These are phyloP conservation scores for Raphanus sativus DNA, from an alignment of 345 rosid species.

Conservation along the genomic window DNA sequence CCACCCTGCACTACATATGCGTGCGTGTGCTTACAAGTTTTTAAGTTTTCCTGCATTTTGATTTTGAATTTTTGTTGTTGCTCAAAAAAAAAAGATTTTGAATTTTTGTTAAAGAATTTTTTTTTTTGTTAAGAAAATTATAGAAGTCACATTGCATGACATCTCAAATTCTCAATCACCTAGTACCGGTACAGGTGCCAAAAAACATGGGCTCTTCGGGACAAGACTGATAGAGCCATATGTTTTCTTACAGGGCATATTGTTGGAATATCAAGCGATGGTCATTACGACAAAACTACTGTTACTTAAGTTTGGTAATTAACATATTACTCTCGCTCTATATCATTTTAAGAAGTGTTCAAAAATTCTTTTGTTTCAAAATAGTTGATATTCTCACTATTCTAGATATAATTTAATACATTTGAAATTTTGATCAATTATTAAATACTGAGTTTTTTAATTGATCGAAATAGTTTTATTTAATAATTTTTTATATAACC, in stretches of 20 bases:
- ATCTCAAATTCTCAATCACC: background rate
- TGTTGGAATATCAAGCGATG: background rate
- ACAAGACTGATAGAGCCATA: background rate
- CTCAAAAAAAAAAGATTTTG: background rate
- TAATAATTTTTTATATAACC: too few species aligned
- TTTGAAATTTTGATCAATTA: too few species aligned
- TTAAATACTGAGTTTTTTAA: too few species aligned
- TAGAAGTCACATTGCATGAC: slow-evolving; percentile 2
- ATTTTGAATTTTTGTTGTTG: background rate
- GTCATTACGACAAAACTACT: background rate
- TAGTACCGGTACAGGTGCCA: slow-evolving; percentile 14
- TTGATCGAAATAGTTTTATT: too few species aligned
- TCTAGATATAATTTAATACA: too few species aligned
- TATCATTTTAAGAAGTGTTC: too few species aligned
- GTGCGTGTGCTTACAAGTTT: slow-evolving; percentile 34
- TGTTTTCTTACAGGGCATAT: background rate
- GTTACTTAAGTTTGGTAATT: background rate
- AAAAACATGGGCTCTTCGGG: background rate
- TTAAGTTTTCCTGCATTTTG: slow-evolving; percentile 1
- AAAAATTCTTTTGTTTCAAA: too few species aligned
- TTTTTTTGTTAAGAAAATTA: background rate
- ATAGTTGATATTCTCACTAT: too few species aligned
- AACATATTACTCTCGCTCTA: too few species aligned
- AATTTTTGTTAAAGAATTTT: background rate
- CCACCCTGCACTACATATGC: slow-evolving; percentile 32